Base-by-base conservation (phyloP, 1,284 basidiomycete species). In the Tilletia indica region DNA sequence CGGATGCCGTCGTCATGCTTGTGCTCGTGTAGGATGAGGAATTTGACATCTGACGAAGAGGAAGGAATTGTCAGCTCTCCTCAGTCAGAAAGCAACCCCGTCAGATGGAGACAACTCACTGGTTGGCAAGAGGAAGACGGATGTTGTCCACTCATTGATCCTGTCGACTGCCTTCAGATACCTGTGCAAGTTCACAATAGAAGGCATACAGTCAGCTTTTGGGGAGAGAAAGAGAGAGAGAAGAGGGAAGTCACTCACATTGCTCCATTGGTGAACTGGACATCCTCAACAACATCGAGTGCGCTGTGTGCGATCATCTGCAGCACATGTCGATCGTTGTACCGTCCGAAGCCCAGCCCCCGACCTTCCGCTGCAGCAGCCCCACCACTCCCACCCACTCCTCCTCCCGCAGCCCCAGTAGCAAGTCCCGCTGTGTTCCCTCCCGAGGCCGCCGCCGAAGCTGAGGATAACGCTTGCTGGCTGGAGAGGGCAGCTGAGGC, bases 281-380 rank as follows among this genome's bases (percentile, higher is more conserved):
- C 73, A 67, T 83, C 82, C 64, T 83, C 81, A 8, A 83, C 76
- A 5, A 77, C 76, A 47, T 83, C 82, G n/a, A 83, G 58, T 0
- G 78, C 72, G 12, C 77, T 78, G 68, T 82, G 82, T 2, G 82
- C 82, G n/a, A 83, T 81, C 78, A 83, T 82, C 72, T 83, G 82
- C 16, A 83, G 70, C 48, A 76, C 72, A 34, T 76, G 69, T 36
- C 68, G 70, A 25, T 78, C 74, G 25, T 45, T 77, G 64, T 77
- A 77, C 34, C 72, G 25, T 12, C 73, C 74, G 38, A 75, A 74
- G 21, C 74, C 74, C 6, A 74, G 49, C 0, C 78, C 81, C 54
- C 77, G 72, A 6, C 76, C 70, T 49, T 80, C 73, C 8, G 51
- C 70, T 2, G 9, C 25, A 19, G 49, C 47, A 25, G n/a, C 48